Evolutionary conservation across 192 early-diverging fungal genomes (phyloP).

Genomic region (Cladochytrium replicatum): DNA sequence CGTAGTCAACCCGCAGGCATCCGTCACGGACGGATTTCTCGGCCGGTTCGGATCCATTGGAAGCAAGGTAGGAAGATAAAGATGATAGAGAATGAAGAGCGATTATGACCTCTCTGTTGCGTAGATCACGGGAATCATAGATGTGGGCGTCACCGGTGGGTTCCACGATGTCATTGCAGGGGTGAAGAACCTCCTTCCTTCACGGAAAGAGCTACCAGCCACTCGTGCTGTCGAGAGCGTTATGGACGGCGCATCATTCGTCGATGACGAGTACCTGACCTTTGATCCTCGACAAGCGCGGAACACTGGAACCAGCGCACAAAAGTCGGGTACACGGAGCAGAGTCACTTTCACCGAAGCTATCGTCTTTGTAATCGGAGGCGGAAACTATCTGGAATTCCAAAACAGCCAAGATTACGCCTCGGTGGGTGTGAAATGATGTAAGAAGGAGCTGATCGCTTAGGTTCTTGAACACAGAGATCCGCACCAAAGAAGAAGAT

Average conservation of each 20-base stretch:
- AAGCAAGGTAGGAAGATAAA: conserved; percentile 42
- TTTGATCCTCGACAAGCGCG: conserved; percentile 86
- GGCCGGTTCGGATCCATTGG: conserved; percentile 35
- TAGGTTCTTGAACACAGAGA: no score
- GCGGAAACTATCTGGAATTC: conserved; percentile 97
- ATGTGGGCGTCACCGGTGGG: conserved; percentile 30
- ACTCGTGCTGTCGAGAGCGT: conserved; percentile 77
- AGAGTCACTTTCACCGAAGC: conserved; percentile 68
- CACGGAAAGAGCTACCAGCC: conserved; percentile 77
- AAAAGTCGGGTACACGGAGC: neutral
- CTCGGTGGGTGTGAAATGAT: conserved; percentile 47
- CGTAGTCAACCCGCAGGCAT: neutral
- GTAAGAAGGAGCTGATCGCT: no score
- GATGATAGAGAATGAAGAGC: no score
- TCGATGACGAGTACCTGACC: conserved; percentile 71
- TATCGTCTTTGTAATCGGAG: conserved; percentile 96
- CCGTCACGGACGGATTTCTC: conserved; percentile 29
- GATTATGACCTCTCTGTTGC: no score
- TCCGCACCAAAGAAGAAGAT: conserved; percentile 83
- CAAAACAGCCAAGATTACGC: conserved; percentile 90
- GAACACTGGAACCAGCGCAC: conserved; percentile 7
- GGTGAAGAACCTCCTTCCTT: conserved; percentile 90
- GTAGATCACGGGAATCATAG: no score
- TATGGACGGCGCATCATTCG: conserved; percentile 59
- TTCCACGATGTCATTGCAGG: conserved; percentile 59